phyloP scores from a whole-genome alignment of 176 grass and related monocot genomes.

The Bolboschoenus planiculmis region DNA sequence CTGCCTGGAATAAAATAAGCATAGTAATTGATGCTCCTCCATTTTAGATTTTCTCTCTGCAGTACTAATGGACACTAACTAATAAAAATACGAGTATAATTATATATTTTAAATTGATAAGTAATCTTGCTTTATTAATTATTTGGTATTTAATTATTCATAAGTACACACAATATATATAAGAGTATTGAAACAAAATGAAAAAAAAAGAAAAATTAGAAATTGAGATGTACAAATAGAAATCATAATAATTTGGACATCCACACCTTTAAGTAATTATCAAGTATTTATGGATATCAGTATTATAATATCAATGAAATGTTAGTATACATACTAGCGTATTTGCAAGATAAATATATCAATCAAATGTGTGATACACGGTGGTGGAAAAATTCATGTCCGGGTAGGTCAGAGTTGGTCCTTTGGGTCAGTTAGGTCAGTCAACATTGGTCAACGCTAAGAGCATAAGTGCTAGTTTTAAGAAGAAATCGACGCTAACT shows the following conservation, averaged over 20 bases:
- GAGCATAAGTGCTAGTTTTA: not conserved
- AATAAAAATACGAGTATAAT: not conserved
- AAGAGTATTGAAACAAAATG: not conserved
- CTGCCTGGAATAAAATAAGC: not conserved
- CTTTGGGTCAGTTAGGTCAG: not conserved
- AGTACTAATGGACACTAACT: not conserved
- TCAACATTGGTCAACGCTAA: not conserved
- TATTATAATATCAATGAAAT: too few species aligned
- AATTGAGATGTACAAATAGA: not conserved
- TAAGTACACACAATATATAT: not conserved
- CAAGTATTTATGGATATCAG: too few species aligned
- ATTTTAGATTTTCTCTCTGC: not conserved
- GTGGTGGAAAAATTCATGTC: too few species aligned
- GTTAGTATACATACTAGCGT: too few species aligned
- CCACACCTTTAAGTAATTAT: not conserved
- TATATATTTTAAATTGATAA: too few species aligned
- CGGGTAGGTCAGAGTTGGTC: not conserved
- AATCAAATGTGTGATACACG: not conserved
- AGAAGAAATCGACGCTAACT: not conserved
- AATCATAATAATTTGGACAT: not conserved
- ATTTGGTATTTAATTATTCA: not conserved
- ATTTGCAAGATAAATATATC: not conserved
- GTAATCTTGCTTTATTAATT: not conserved
- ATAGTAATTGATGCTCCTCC: not conserved
- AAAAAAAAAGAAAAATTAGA: not conserved